Evolutionary conservation across 441 rosid species (phyloP), one percentile per base, ranked within the genome.

Genomic region (Pelargonium cotyledonis): DNA sequence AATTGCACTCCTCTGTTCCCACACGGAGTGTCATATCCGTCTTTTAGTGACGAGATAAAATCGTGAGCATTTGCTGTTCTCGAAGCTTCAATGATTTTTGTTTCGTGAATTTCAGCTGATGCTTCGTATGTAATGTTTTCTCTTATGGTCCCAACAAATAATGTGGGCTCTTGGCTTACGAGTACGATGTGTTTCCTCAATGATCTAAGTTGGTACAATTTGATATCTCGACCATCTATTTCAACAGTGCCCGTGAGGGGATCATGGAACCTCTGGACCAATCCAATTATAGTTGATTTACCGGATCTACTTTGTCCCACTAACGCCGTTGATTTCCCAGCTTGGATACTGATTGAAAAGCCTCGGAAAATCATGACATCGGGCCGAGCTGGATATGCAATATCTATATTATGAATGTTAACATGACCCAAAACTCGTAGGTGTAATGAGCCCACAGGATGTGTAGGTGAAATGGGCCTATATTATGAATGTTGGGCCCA

Each of bases 1-100:
- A 87, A 80, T 72, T 84, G 92, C n/a, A n/a, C n/a, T 62, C 89
- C 90, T 71, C 88, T 77, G 79, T 84, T 88, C 49, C 88, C 90
- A 51, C 88, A 83, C 65, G 73, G 65, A 3, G 91, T 84, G 65
- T 79, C 85, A 2, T 86, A 86, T 5, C 88, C 91, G 67, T 84
- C 88, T 72, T 84, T 81, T 87, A 86, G 81, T 69, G 83, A 86
- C 90, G 84, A 81, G 76, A 82, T 73, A 51, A 87, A 87, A 78
- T 87, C 92, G 63, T 84, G 80, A 69, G 88, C 89, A 72, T 85
- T 87, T 69, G 91, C 87, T 19, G 70, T 73, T 64, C 69, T 64
- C 43, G 89, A 83, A 21, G 89, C 89, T 68, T 78, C 77, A 65
- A 67, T 67, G 15, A 85, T 83, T 73, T 86, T 86, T 0, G 84